Base-by-base conservation (phyloP, 176 grass and related monocot species). In the Avena insularis region DNA sequence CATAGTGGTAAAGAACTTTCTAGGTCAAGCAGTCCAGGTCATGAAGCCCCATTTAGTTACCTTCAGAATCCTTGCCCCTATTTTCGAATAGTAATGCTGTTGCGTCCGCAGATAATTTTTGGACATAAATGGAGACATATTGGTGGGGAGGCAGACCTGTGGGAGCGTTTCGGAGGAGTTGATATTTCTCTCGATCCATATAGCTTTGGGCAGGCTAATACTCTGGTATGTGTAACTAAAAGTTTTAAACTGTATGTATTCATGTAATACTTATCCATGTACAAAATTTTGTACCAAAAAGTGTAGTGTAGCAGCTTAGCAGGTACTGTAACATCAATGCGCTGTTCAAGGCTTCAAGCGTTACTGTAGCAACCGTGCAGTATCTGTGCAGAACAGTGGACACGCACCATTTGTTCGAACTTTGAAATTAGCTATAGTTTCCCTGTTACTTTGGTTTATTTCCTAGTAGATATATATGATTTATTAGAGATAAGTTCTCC, bases 141-240 rank as follows among this genome's bases (percentile, higher is more conserved):
- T 14, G 76, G 89, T 21, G 96, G 93, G 56, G 93, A 98, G 85
- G 92, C 89, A 78, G 93, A 96, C 51, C 79, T 98, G 50, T 98
- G 93, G 96, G 96, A 98, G 83, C 96, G 93, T 94, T 86, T 90
- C 35, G 96, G 93, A 8, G 93, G 96, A 88, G 89, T 98, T 90
- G 93, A 96, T 88, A 87, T 95, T 83, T 96, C 83, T 86, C 68
- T 98, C 62, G 96, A 98, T 81, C 93, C 96, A 38, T 91, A 77
- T 70, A 96, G 85, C 86, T 98, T 98, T 91, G 90, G 96, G 58
- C 93, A 98, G 82, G 96, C 96, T 70, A 98, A 98, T 91, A 98
- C 96, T 92, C 85, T 92, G 90, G 96, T 98, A 79, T 55, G 61
- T 63, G 21, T 9, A 5, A 80, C 77, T 81, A 49, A 48, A 75